These are phyloP conservation scores for Akanthomyces dipterigenus DNA, from an alignment of 2,329 filamentous ascomycete species.

Conservation along the genomic window DNA sequence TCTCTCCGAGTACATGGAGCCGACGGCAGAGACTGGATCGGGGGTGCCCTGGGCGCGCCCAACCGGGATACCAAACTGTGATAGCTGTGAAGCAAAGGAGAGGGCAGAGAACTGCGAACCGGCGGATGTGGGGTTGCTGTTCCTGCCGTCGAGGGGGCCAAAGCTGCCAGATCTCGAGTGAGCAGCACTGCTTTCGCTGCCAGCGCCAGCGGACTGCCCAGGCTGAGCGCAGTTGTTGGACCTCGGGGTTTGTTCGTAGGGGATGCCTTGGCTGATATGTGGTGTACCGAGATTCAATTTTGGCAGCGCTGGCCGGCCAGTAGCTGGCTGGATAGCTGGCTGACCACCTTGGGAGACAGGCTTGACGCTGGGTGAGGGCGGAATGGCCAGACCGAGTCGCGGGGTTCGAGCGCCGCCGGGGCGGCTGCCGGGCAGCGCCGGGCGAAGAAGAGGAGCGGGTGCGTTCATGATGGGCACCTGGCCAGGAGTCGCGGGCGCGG, in stretches of 20 bases:
- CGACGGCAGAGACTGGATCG: conserved; percentile 83
- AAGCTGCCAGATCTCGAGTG: conserved; percentile 83
- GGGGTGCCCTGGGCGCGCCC: conserved; percentile 61
- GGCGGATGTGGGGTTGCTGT: conserved; percentile 76
- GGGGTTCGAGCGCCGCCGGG: conserved; percentile 60
- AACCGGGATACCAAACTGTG: conserved; percentile 61
- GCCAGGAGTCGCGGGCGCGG: conserved; percentile 26
- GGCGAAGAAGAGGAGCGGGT: conserved; percentile 73
- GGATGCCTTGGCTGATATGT: conserved; percentile 60
- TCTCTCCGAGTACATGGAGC: conserved; percentile 74
- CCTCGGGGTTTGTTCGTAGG: conserved; percentile 57
- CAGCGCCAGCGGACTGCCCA: conserved; percentile 63
- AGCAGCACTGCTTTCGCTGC: conserved; percentile 71
- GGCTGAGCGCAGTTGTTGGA: conserved; percentile 45
- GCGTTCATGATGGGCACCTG: conserved; percentile 59
- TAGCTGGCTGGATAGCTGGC: conserved; percentile 26
- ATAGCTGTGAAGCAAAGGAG: conserved; percentile 69
- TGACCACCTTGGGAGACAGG: conserved; percentile 49
- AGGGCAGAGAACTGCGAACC: conserved; percentile 81
- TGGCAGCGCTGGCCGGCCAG: conserved; percentile 54
- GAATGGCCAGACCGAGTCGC: conserved; percentile 82
- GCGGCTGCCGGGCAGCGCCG: conserved; percentile 68
- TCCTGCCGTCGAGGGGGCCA: conserved; percentile 65
- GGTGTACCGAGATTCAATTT: conserved; percentile 80
- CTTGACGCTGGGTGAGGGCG: conserved; percentile 75